Evolutionary conservation across 352 stramenopile genomes (phyloP), one percentile per base, ranked within the genome.

Genomic region (Globisporangium irregulare): DNA sequence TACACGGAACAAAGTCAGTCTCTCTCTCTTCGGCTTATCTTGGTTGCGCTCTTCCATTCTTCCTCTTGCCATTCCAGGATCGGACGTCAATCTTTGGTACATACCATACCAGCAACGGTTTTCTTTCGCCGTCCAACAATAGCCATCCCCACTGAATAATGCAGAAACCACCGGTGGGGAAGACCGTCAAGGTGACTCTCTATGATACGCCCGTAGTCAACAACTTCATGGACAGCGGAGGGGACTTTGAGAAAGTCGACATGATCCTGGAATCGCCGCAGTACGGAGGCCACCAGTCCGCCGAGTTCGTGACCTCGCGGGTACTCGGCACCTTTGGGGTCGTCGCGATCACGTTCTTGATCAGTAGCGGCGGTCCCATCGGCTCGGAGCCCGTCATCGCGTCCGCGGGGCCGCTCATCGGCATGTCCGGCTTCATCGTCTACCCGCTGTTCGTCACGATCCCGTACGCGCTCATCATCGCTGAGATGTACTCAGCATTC

Each of bases 361-460:
- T 76, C 54, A 72, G 68, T 1, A 86, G 79, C 41, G 79, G 78
- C 0, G 76, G 83, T 0, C 80, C 83, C 0, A 54, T 90, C 1
- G 80, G 84, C 1, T 90, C 84, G 0, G 82, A 92, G 62, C 66
- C 75, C 5, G 80, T 91, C 60, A 77, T 90, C 24, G 69, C 73
- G 2, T 80, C 79, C 2, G 75, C 66, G 1, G 83, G 83, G 91
- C 91, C 95, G 41, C 66, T 92, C 48, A 69, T 90, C 2, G 84
- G 84, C 27, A 87, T 94, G 68, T 10, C 86, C 24, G 78, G 79
- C 9, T 73, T 74, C n/a, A 62, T 89, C 9, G 59, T 90, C 8
- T 93, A 93, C 70, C 86, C 86, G 22, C 82, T 84, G 43, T 62
- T 94, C 14, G 90, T 80, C 75, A 90, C 82, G 46, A 69, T 94